Evolutionary conservation across 805 yeast genomes (phyloP), one percentile per base, ranked within the genome.

Genomic region (Naumovozyma castellii): DNA sequence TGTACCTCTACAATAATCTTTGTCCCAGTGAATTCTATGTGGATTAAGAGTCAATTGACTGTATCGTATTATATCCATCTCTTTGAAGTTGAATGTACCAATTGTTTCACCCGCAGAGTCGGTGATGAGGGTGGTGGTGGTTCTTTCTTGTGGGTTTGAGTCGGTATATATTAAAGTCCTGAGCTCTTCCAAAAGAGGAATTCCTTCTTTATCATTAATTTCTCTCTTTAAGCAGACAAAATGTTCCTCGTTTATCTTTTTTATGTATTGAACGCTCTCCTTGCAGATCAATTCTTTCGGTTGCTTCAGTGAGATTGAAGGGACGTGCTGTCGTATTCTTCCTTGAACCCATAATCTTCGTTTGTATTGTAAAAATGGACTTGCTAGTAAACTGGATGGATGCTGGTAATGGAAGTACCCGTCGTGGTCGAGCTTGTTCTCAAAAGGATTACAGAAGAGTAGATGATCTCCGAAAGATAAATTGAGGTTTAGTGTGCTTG

Each of bases 311-410:
- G 27, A 66, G 63, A 15, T 28, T 40, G 13, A 72, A 44, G 2
- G 62, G 57, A 22, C 62, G 53, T 1, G 55, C 47, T 70, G 73
- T 18, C 62, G 57, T 31, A 86, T 62, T 22, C 66, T 58, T 2
- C 95, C 95, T 19, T 78, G 75, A 0, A 72, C 76, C 96, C 96
- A 86, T 76, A 87, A 71, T 22, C 95, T 66, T 43, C 87, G 59
- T 22, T 59, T 61, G 48, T 72, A 80, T 50, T 17, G 37, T 28
- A 33, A 43, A 2, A 17, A 32, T 1, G 53, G 56, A 15, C 47
- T 48, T 2, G 27, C 19, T 6, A 46, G 36, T 14, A 46, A 22
- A 12, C 48, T 45, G 1, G 59, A 53, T 0, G 92, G 92, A 1
- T 87, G 76, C 53, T 84, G 94, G 48, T 80, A 75, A 35, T 79